phyloP scores from a whole-genome alignment of 1,139 yeast species.

The Saccharomyces pastorianus region DNA sequence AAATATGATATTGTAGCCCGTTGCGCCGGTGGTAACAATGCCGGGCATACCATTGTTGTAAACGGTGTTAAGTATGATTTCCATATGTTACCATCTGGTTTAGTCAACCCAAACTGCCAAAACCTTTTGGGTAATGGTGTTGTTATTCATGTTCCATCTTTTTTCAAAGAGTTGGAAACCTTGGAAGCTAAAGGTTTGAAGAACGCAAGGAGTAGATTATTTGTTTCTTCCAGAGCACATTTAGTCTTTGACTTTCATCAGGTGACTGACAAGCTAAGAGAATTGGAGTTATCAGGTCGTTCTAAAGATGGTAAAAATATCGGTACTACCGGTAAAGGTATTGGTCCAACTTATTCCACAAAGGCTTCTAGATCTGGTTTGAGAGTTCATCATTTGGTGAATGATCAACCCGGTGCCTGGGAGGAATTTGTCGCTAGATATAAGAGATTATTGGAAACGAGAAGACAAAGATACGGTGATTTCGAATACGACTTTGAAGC shows the following conservation, averaged over 20 bases:
- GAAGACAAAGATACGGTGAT: slow-evolving; percentile 85
- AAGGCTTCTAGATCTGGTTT: slow-evolving; percentile 96
- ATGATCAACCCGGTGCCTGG: slow-evolving; percentile 89
- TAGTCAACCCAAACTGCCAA: slow-evolving; percentile 83
- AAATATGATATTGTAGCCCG: slow-evolving; percentile 94
- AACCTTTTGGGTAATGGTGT: slow-evolving; percentile 95
- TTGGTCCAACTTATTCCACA: slow-evolving; percentile 96
- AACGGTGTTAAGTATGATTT: slow-evolving; percentile 83
- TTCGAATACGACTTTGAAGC: slow-evolving; percentile 80
- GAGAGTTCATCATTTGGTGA: slow-evolving; percentile 90
- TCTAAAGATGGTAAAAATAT: slow-evolving; percentile 72
- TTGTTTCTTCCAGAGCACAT: slow-evolving; percentile 89
- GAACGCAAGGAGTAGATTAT: slow-evolving; percentile 69
- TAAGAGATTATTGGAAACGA: slow-evolving; percentile 66
- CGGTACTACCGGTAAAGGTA: slow-evolving; percentile 98
- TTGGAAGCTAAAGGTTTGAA: slow-evolving; percentile 70
- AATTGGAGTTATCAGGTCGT: slow-evolving; percentile 65
- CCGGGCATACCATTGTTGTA: slow-evolving; percentile 97
- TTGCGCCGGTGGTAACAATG: slow-evolving; percentile 98
- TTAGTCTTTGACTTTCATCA: slow-evolving; percentile 96
- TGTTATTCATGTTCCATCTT: slow-evolving; percentile 88
- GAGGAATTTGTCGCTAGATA: slow-evolving; percentile 76
- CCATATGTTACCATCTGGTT: slow-evolving; percentile 97
- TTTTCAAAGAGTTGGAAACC: slow-evolving; percentile 76
- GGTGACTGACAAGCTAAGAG: slow-evolving; percentile 90